Conservation (phyloP, 768 basidiomycete species). For the Rhodotorula taiwanensis region DNA sequence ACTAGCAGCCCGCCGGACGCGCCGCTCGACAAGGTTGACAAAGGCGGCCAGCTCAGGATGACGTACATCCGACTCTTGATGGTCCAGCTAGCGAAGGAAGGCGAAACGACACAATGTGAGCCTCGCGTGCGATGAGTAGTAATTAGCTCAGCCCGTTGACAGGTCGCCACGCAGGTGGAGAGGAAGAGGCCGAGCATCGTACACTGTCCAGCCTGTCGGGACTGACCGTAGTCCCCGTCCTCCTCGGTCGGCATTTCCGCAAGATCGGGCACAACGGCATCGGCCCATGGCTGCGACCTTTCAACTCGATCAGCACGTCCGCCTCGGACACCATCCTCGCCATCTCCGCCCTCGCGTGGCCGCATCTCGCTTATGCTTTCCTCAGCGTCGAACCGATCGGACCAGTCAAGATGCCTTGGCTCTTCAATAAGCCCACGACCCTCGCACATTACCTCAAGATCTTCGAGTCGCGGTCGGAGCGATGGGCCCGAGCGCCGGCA, state of each 20-base stretch:
- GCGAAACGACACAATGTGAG: too few relatives aligned
- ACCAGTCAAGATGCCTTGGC: background rate
- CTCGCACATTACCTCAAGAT: background rate
- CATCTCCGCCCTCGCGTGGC: constrained; percentile 20
- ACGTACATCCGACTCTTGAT: too few relatives aligned
- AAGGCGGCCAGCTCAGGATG: too few relatives aligned
- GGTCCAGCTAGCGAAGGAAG: too few relatives aligned
- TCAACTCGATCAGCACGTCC: background rate
- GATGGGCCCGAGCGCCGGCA: background rate
- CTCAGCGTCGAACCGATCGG: background rate
- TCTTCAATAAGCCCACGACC: constrained; percentile 16
- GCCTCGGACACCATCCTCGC: constrained; percentile 2
- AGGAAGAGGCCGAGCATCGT: too few relatives aligned
- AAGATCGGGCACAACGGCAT: constrained; percentile 18
- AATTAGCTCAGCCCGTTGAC: too few relatives aligned
- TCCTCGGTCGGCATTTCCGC: constrained; percentile 25
- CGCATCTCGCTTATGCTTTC: constrained; percentile 22
- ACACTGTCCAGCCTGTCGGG: background rate
- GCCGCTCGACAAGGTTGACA: too few relatives aligned
- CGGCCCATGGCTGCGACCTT: constrained; percentile 18
- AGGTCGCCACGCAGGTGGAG: too few relatives aligned
- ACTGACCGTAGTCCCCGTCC: constrained; percentile 23
- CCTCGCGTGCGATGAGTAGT: too few relatives aligned
- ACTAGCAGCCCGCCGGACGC: too few relatives aligned
- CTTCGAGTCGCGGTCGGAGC: constrained; percentile 1